phyloP scores from a whole-genome alignment of 352 stramenopile species.

The Pythium vanterpoolii region DNA sequence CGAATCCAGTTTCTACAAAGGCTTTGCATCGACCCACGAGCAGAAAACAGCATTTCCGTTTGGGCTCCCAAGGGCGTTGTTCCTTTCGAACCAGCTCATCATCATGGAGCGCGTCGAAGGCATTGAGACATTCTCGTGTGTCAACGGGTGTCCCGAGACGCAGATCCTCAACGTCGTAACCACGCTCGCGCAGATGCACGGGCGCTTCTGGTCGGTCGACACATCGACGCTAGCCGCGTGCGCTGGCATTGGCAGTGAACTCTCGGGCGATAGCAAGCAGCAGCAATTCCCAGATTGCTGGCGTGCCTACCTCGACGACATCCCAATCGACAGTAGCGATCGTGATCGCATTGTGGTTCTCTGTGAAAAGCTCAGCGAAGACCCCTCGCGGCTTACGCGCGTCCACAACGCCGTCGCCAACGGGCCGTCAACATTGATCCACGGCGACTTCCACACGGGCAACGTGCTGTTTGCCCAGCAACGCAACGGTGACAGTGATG shows the following conservation, averaged over 20 bases:
- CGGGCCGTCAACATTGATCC: slow-evolving; percentile 61
- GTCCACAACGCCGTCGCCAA: slow-evolving; percentile 52
- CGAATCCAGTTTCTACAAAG: slow-evolving; percentile 71
- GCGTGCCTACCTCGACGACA: slow-evolving; percentile 46
- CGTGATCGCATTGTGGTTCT: slow-evolving; percentile 30
- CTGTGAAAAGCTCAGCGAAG: slow-evolving; percentile 46
- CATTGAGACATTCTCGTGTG: slow-evolving; percentile 53
- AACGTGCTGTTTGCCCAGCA: slow-evolving; percentile 63
- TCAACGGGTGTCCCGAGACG: slow-evolving; percentile 55
- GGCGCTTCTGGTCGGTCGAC: slow-evolving; percentile 44
- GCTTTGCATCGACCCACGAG: slow-evolving; percentile 26
- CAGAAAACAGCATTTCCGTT: slow-evolving; percentile 45
- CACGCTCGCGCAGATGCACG: slow-evolving; percentile 67
- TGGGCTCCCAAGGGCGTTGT: slow-evolving; percentile 43
- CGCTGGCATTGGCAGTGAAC: slow-evolving; percentile 68
- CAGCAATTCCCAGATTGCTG: slow-evolving; percentile 63
- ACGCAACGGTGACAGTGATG: background rate
- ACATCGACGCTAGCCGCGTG: slow-evolving; percentile 38
- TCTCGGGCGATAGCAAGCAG: slow-evolving; percentile 55
- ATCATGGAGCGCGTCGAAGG: slow-evolving; percentile 56
- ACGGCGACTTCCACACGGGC: slow-evolving; percentile 81
- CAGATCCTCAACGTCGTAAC: slow-evolving; percentile 41
- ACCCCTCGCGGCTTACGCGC: slow-evolving; percentile 31
- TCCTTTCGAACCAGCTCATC: slow-evolving; percentile 68
- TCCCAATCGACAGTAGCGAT: slow-evolving; percentile 32